A percentile compares a stretch with the other conserved stretches of the same genome.
Evolutionary conservation across 805 yeast genomes (phyloP).

Genomic region (Zygoascus tannicola): DNA sequence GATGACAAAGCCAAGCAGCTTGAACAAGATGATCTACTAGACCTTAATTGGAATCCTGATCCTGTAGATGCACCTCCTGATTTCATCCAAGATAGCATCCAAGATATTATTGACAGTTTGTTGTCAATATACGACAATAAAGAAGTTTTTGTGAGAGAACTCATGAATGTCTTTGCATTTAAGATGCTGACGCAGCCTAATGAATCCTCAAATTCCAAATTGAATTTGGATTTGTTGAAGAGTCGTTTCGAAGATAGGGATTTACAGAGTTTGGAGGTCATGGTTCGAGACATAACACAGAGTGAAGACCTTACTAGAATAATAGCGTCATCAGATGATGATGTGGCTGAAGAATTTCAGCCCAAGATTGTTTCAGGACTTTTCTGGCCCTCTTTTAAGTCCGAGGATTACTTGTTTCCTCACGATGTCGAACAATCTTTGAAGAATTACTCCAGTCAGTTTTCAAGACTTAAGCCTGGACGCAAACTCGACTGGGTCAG

Average conservation of each 20-base stretch:
- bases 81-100: slow-evolving; percentile 47
- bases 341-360: slow-evolving; percentile 28
- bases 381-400: slow-evolving; percentile 65
- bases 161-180: slow-evolving; percentile 50
- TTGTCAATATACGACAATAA: slow-evolving; percentile 65
- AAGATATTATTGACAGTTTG: slow-evolving; percentile 63
- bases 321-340: slow-evolving; percentile 24
- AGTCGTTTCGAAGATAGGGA: slow-evolving; percentile 57
- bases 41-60: slow-evolving; percentile 68
- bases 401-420: slow-evolving; percentile 43
- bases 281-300: slow-evolving; percentile 63
- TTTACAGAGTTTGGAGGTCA: slow-evolving; percentile 65
- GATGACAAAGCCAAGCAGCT: slow-evolving; percentile 10
- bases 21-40: slow-evolving; percentile 34
- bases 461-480: slow-evolving; percentile 40
- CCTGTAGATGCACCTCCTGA: slow-evolving; percentile 89
- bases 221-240: slow-evolving; percentile 31
- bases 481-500: slow-evolving; percentile 50
- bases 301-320: slow-evolving; percentile 40
- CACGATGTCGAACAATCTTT: slow-evolving; percentile 28
- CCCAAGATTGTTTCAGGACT: slow-evolving; percentile 63
- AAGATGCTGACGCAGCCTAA: slow-evolving; percentile 35
- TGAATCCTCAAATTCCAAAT: background rate
- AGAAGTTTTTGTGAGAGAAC: slow-evolving; percentile 54
- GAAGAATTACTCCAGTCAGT: slow-evolving; percentile 37